Evolutionary conservation across 1,139 yeast species (phyloP).

Genomic region (Saccharomyces hybrid): DNA sequence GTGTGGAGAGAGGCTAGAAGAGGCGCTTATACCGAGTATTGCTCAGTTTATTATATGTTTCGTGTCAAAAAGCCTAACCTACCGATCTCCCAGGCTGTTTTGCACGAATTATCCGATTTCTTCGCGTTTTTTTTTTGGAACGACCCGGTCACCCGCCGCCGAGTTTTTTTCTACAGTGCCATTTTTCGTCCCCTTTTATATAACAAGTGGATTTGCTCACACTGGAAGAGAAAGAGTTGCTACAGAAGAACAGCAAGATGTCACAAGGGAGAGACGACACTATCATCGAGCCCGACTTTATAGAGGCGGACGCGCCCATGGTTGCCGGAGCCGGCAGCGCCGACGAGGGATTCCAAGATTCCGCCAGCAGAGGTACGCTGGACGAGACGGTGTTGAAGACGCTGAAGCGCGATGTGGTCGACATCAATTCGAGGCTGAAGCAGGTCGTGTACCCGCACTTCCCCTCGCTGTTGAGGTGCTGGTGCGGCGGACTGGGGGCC

Average conservation of each 20-base stretch:
- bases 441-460: constrained; percentile 31
- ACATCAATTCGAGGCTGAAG: constrained; percentile 27
- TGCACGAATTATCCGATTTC: neutral
- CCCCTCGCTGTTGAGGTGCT: constrained; percentile 13
- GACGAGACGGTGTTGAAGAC: constrained; percentile 29
- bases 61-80: neutral
- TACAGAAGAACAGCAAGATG: neutral
- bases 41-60: neutral
- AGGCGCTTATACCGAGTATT: neutral
- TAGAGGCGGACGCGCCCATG: constrained; percentile 17
- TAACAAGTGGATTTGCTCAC: neutral
- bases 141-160: neutral
- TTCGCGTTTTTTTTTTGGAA: neutral
- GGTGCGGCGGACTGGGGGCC: neutral
- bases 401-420: constrained; percentile 28
- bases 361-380: constrained; percentile 26
- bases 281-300: constrained; percentile 21
- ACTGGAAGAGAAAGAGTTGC: neutral
- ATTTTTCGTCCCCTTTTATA: neutral
- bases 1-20: neutral
- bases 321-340: constrained; percentile 4
- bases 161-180: neutral
- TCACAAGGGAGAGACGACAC: neutral
- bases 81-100: neutral
- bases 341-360: constrained; percentile 2